Base-by-base conservation (phyloP, 1,139 yeast species). In the Kodamaea plutei region DNA sequence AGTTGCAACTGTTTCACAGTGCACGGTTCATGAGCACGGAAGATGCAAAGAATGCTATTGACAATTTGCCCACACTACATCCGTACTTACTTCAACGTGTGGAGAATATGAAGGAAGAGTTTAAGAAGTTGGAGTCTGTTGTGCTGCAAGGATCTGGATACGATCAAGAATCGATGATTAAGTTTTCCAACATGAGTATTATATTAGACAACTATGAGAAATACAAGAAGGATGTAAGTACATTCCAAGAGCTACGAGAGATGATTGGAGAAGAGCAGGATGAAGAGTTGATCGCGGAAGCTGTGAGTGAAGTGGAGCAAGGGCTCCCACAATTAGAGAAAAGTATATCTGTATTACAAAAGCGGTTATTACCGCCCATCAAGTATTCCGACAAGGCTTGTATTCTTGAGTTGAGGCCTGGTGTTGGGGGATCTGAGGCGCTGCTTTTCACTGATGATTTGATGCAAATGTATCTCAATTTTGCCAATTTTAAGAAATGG, bases 391-490 rank as follows among this genome's bases (percentile, higher is more conserved):
- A 84, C 33, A 77, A 75, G 37, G 79, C 94, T 1, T 82, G 95
- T 30, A 66, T 91, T 9, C 47, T 91, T 12, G 99, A 91, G 54
- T 57, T 91, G 16, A 69, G 97, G 35, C 96, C 98, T 0, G 98
- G 99, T 2, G 89, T 91, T 1, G 98, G 99, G 9, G 99, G 99
- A 2, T 74, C 79, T 5, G 99, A 91, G 49, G 97, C 98, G 0
- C 78, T 82, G 52, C 69, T 91, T 6, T 91, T 91, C 54, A 76
- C 97, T 0, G 73, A 71, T 28, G 95, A 93, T 52, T 60, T 91
- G 38, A 57, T 88, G 40, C 68, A 72, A 36, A 87, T 93, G 97
- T 91, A 91, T 55, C 63, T 72, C 18, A 79, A 75, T 40, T 88
- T 76, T 51, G 84, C 93, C 25, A 69, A 72, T 34, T 48, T 60